These are phyloP conservation scores for Hypoxylon sp. DNA, from an alignment of 2,329 filamentous ascomycete genomes.

Conservation along the genomic window DNA sequence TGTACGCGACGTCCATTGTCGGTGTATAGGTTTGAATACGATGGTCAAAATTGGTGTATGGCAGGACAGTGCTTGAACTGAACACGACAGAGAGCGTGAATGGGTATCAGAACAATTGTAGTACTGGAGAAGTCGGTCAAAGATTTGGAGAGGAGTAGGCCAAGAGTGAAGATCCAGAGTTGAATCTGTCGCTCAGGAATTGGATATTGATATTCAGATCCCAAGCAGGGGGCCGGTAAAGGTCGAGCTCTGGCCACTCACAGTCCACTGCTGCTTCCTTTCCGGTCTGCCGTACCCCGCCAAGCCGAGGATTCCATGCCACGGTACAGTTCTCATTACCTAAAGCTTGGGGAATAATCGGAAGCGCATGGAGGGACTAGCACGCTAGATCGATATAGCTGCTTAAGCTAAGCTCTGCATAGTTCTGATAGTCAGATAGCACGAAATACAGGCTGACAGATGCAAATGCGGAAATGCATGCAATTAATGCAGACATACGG, in stretches of 20 bases:
- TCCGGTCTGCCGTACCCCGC: slow-evolving; percentile 21
- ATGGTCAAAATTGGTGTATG: neutral
- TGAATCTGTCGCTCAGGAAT: slow-evolving; percentile 15
- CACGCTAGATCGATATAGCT: no score
- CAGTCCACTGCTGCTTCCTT: neutral
- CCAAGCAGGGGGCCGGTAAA: slow-evolving; percentile 21
- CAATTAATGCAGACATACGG: no score
- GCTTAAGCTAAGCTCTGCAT: no score
- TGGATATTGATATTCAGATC: slow-evolving; percentile 25
- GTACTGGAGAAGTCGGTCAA: slow-evolving; percentile 3
- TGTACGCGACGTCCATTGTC: slow-evolving; percentile 67
- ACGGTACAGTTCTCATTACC: neutral
- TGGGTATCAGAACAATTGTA: slow-evolving; percentile 17
- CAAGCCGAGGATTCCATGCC: slow-evolving; percentile 12
- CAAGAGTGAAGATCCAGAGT: neutral
- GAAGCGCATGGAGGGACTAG: neutral
- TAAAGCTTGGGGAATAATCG: neutral
- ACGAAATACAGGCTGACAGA: neutral
- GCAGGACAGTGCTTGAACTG: neutral
- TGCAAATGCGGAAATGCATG: neutral
- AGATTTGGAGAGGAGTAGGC: neutral
- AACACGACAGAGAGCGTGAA: slow-evolving; percentile 8
- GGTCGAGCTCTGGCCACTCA: slow-evolving; percentile 32
- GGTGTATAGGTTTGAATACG: neutral
- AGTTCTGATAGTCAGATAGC: neutral